Evolutionary conservation across 805 yeast species (phyloP).

Genomic region (Metschnikowia kunwiensis): DNA sequence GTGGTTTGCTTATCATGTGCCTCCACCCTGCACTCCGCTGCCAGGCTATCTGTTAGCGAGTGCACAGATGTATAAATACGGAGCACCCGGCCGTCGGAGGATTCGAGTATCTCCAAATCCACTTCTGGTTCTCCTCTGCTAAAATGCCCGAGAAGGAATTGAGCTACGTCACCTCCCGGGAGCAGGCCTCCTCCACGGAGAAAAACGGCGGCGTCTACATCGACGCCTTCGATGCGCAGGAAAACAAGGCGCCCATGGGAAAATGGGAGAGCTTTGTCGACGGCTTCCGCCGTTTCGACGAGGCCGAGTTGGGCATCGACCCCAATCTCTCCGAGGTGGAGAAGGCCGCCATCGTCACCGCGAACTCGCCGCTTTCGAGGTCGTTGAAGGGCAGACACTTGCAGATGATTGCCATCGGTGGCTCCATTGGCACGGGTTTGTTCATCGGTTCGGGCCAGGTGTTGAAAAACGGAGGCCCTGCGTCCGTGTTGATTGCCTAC

Average conservation of each 20-base stretch:
- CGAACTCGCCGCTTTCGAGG: constrained; percentile 56
- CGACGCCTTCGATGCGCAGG: constrained; percentile 28
- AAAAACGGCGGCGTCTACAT: constrained; percentile 38
- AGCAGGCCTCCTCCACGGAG: constrained; percentile 30
- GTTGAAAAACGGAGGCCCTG: constrained; percentile 61
- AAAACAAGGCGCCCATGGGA: constrained; percentile 15
- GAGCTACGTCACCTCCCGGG: constrained; percentile 37
- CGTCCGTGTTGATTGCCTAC: constrained; percentile 55
- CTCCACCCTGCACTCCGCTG: no score
- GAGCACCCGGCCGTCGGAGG: no score
- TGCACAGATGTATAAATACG: no score
- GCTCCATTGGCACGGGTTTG: constrained; percentile 67
- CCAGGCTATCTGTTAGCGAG: no score
- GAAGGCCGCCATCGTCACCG: constrained; percentile 46
- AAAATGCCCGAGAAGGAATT: constrained; percentile 44
- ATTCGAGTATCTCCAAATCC: no score
- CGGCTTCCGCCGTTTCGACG: constrained; percentile 32
- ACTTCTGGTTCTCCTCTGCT: no score
- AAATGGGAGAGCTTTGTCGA: constrained; percentile 25
- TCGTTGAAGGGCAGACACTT: constrained; percentile 56
- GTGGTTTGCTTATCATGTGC: not conserved
- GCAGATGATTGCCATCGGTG: constrained; percentile 67
- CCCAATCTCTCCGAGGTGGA: constrained; percentile 39
- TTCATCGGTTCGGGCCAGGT: constrained; percentile 63
- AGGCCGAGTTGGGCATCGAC: constrained; percentile 41